A percentile compares a stretch with the other conserved stretches of the same genome.
Evolutionary conservation across 108 stramenopile species (phyloP).

Genomic region (Fragilariopsis cylindrus): DNA sequence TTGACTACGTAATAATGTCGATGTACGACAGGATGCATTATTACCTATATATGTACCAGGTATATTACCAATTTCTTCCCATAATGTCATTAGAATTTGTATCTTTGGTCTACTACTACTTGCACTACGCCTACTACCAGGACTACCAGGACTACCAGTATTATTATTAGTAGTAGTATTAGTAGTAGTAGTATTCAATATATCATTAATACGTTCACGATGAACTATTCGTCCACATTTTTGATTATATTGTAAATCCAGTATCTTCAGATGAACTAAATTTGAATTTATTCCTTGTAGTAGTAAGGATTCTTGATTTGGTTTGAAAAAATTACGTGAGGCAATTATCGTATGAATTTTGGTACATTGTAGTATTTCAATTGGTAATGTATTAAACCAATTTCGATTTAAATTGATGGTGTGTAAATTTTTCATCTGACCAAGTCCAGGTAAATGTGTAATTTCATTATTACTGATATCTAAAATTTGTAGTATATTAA

Average conservation of each 20-base stretch:
- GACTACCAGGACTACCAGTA: too few relatives aligned
- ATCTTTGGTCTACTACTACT: too few relatives aligned
- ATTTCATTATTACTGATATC: slow-evolving; percentile 4
- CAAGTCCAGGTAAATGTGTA: background rate
- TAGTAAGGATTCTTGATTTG: slow-evolving; percentile 16
- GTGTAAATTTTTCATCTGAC: slow-evolving; percentile 17
- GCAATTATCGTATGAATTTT: slow-evolving; percentile 39
- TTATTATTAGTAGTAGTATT: too few relatives aligned
- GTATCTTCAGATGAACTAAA: slow-evolving; percentile 20
- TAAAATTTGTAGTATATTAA: background rate
- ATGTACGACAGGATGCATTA: slow-evolving; percentile 32
- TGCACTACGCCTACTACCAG: too few relatives aligned
- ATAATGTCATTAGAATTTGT: background rate
- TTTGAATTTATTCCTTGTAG: slow-evolving; percentile 35
- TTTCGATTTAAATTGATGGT: slow-evolving; percentile 50
- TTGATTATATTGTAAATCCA: slow-evolving; percentile 55
- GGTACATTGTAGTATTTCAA: slow-evolving; percentile 28
- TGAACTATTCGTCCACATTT: slow-evolving; percentile 41
- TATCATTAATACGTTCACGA: background rate
- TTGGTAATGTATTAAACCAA: slow-evolving; percentile 32
- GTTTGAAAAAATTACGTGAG: slow-evolving; percentile 44
- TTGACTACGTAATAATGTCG: slow-evolving; percentile 57
- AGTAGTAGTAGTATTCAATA: background rate
- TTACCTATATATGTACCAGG: background rate
- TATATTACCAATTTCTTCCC: background rate